A percentile compares a stretch with the other conserved stretches of the same genome.
phyloP scores from a whole-genome alignment of 2,329 filamentous ascomycete genomes.

The Nothophoma quercina region DNA sequence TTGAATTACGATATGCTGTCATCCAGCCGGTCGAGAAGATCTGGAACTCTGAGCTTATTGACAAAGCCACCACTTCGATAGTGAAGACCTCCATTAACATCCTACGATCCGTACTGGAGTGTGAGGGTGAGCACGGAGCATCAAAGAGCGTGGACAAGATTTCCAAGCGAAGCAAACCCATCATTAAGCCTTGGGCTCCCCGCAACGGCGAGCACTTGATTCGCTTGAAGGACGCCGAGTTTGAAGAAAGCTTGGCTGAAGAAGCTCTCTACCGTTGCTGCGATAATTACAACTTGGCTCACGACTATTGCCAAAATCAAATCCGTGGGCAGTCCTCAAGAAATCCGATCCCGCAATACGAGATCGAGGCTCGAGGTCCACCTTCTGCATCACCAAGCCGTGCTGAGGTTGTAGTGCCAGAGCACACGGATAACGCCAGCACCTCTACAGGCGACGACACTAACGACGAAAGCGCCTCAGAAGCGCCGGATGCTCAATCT shows the following conservation, averaged over 20 bases:
- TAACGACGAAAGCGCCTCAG: conserved; percentile 35
- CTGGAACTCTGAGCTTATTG: conserved; percentile 85
- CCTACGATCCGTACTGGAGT: conserved; percentile 76
- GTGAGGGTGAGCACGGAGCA: conserved; percentile 76
- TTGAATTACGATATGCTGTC: conserved; percentile 83
- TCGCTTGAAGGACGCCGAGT: conserved; percentile 56
- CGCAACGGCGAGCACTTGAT: conserved; percentile 54
- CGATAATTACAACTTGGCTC: conserved; percentile 66
- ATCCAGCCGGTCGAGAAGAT: conserved; percentile 78
- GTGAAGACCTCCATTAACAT: conserved; percentile 84
- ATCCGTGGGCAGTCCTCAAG: conserved; percentile 65
- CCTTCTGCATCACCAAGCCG: conserved; percentile 42
- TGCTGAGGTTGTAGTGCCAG: conserved; percentile 45
- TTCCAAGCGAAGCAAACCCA: conserved; percentile 54
- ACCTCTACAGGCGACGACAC: conserved; percentile 35
- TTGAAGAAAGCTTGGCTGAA: conserved; percentile 69
- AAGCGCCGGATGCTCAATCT: conserved; percentile 44
- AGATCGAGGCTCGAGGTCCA: conserved; percentile 40
- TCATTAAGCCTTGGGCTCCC: conserved; percentile 62
- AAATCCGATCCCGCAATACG: conserved; percentile 69
- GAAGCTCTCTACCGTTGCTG: conserved; percentile 87
- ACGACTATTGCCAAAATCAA: conserved; percentile 78
- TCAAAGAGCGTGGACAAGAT: conserved; percentile 69
- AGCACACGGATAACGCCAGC: conserved; percentile 38
- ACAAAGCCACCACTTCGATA: conserved; percentile 78